Base-by-base conservation (phyloP, 2,329 filamentous ascomycete species). In the Dothidotthia symphoricarpi region DNA sequence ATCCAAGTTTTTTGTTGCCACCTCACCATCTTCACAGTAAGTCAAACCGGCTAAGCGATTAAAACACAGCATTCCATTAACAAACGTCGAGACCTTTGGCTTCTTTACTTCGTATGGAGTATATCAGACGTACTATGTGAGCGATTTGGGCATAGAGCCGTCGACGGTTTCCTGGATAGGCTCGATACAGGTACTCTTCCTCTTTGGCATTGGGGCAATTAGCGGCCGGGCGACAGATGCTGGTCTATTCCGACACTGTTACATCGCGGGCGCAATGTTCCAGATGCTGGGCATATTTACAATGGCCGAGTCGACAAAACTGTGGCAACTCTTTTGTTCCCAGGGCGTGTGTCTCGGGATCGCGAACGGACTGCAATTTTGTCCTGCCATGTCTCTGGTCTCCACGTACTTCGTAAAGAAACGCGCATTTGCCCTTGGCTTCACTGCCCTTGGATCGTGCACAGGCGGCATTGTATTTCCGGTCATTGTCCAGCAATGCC, bases 311-410 rank as follows among this genome's bases (percentile, higher is more conserved):
- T 49, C 42, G 3, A 63, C 51, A n/a, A 53, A 53, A 31, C 46
- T 57, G 0, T 64, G 59, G 59, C 61, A 65, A n/a, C 30, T 63
- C 2, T 58, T 66, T 36, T 40, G 66, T 0, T 63, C 71, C 0
- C 80, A 83, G 45, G 80, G 77, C 0, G 44, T 83, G 1, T 79
- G 77, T 28, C 70, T 76, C 16, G 79, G 80, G 0, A 59, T 82
- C 1, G 79, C 55, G 1, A 61, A 63, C 26, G 80, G 1, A 67
- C 69, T 51, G 72, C 79, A 1, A 59, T 80, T 35, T 65, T 81
- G 49, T 78, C 80, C 63, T 70, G 72, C 29, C 73, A 80, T 19
- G 73, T 71, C 13, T 52, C 78, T 81, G 15, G 66, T 80, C 8
- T 70, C 77, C 11, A 59, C 55, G 3, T 64, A 64, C 31, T 64